These are phyloP conservation scores for Porcisia deanei DNA, from an alignment of 208 protist species.

Conservation along the genomic window DNA sequence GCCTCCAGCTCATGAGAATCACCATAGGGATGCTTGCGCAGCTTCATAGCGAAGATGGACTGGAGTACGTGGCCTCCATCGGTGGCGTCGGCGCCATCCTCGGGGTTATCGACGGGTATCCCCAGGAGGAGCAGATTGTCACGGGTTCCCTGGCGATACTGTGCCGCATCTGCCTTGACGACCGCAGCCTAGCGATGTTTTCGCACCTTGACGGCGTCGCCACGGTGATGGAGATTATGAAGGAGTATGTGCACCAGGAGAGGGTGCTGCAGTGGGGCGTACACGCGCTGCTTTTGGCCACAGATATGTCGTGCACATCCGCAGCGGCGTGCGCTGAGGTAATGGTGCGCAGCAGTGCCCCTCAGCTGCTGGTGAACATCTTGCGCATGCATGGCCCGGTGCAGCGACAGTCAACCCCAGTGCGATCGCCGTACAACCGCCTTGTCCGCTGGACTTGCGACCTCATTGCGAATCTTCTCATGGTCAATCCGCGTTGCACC, in stretches of 20 bases:
- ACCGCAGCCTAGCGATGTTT: constrained; percentile 60
- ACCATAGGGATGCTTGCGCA: constrained; percentile 52
- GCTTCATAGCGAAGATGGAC: constrained; percentile 28
- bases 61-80: constrained; percentile 41
- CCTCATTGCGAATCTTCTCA: constrained; percentile 48
- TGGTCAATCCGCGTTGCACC: constrained; percentile 26
- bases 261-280: constrained; percentile 75
- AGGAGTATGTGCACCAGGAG: constrained; percentile 67
- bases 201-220: constrained; percentile 66
- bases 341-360: constrained; percentile 44
- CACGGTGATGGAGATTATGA: constrained; percentile 83
- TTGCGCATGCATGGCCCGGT: constrained; percentile 49
- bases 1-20: constrained; percentile 46
- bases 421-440: constrained; percentile 24
- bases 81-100: constrained; percentile 76
- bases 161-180: constrained; percentile 64
- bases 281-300: constrained; percentile 58
- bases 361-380: constrained; percentile 57
- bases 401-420: constrained; percentile 17
- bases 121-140: constrained; percentile 70
- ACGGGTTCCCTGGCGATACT: constrained; percentile 58
- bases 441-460: constrained; percentile 47
- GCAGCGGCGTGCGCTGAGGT: constrained; percentile 36
- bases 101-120: constrained; percentile 80
- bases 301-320: constrained; percentile 30